Evolutionary conservation across 2,329 filamentous ascomycete genomes (phyloP), one percentile per base, ranked within the genome.

Genomic region (Aspergillus novoparasiticus): DNA sequence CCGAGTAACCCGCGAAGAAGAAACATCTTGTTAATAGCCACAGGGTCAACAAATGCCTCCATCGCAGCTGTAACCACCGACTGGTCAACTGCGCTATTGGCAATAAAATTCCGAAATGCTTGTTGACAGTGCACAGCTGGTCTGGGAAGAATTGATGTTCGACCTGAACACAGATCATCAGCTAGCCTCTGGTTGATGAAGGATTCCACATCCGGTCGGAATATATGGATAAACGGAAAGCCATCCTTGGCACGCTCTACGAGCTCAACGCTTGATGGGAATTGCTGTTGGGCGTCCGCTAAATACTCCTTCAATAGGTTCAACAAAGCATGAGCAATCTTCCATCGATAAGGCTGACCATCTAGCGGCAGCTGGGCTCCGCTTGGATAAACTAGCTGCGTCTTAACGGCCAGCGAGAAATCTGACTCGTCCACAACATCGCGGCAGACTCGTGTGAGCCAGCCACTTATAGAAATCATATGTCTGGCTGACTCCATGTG

Each of bases 401-500:
- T 87, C 45, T 82, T 83, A 0, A 83, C 79, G 0, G 82, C 82
- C 0, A 89, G 72, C 0, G 83, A 87, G 45, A 84, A 80, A 64
- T 88, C 86, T 1, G 82, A 89, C 68, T 91, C 89, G 65, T 91
- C 89, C 0, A 91, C 74, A 0, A 91, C 79, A 69, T 92, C 89
- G 0, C 88, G 81, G 3, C 81, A 84, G 2, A 78, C 69, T 0
- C 64, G 62, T 2, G 83, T 76, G 6, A 90, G 71, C 78, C 83
- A 86, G 0, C 72, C 62, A 28, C 89, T 85, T 0, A 81, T 79
- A 0, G 74, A 71, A 2, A 88, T 76, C 81, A 90, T 86, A 1
- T 66, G 69, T 0, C 66, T 71, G 0, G 84, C 83, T 34, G 83
- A 75, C 0, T 72, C 58, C 0, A 80, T 59, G 3, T 80, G 74